Conservation (phyloP, 2,329 filamentous ascomycete species). For the Colletotrichum ledebouriae region DNA sequence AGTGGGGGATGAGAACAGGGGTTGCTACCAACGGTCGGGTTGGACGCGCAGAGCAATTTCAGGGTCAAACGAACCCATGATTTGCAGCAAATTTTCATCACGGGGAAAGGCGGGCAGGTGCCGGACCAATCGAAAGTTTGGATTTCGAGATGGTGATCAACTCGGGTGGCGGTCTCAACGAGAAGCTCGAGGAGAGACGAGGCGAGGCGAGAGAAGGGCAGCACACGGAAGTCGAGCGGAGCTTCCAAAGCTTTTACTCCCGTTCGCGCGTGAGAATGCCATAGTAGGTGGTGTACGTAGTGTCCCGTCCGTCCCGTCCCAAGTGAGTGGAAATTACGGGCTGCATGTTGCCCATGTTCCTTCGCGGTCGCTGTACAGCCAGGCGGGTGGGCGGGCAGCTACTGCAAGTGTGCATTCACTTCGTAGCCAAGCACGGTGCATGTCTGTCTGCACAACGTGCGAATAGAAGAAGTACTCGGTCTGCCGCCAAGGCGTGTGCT, state of each 20-base stretch:
- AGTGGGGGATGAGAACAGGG: constrained; percentile 32
- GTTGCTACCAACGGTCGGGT: constrained; percentile 34
- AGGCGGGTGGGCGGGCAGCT: constrained; percentile 23
- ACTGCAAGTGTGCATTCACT: constrained; percentile 20
- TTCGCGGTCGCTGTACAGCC: constrained; percentile 21
- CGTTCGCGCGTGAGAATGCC: constrained; percentile 18
- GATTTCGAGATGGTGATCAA: constrained; percentile 37
- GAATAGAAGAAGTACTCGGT: background rate
- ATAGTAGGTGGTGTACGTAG: constrained; percentile 7
- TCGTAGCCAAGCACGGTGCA: constrained; percentile 1
- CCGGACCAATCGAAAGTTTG: constrained; percentile 36
- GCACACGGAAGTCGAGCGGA: constrained; percentile 18
- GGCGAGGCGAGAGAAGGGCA: constrained; percentile 9
- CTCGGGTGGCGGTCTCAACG: constrained; percentile 13
- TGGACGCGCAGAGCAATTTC: constrained; percentile 37
- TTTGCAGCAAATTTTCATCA: constrained; percentile 37
- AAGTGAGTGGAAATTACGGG: constrained; percentile 39
- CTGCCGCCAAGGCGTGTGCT: background rate
- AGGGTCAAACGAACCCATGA: constrained; percentile 38
- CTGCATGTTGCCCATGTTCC: constrained; percentile 27
- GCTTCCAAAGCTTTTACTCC: constrained; percentile 13
- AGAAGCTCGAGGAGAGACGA: constrained; percentile 20
- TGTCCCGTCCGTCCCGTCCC: constrained; percentile 38
- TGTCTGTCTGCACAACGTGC: too few species aligned
- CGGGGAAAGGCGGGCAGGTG: constrained; percentile 16